Percentiles rank a stretch among this genome's conserved stretches.
Evolutionary conservation across 2,329 filamentous ascomycete genomes (phyloP).

Genomic region (Pyrenochaeta sp.): DNA sequence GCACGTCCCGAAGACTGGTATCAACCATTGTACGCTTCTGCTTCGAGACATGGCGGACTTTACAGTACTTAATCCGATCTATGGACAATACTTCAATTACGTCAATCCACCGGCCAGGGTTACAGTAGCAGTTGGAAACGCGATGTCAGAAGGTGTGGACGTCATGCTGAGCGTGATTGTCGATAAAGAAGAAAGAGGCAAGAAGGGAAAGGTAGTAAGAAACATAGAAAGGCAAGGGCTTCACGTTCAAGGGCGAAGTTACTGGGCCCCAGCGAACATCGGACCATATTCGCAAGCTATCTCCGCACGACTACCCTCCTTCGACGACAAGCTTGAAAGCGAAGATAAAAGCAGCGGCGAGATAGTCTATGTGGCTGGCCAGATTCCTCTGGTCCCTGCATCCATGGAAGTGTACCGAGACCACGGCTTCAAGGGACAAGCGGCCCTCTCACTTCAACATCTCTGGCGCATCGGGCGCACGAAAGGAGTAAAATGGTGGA

Average conservation of each 20-base stretch:
- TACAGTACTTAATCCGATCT: conserved; percentile 74
- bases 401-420: conserved; percentile 69
- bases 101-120: conserved; percentile 87
- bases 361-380: conserved; percentile 78
- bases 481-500: conserved; percentile 77
- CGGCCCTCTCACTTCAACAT: conserved; percentile 82
- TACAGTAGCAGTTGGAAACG: conserved; percentile 77
- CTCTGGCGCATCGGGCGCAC: conserved; percentile 81
- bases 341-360: conserved; percentile 19
- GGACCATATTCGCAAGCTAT: conserved; percentile 95
- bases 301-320: conserved; percentile 55
- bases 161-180: conserved; percentile 66
- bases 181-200: conserved; percentile 20
- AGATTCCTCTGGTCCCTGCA: conserved; percentile 85
- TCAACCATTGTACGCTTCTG: conserved; percentile 65
- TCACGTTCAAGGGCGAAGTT: conserved; percentile 91
- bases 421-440: conserved; percentile 62
- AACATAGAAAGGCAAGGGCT: conserved; percentile 60
- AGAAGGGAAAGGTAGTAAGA: conserved; percentile 27
- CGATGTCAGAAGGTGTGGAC: conserved; percentile 66
- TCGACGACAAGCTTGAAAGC: conserved; percentile 11
- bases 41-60: conserved; percentile 85
- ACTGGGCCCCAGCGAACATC: conserved; percentile 98
- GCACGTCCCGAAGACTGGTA: conserved; percentile 31
- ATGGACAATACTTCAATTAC: conserved; percentile 74